Percentiles rank a stretch among this genome's conserved stretches.
These are phyloP conservation scores for Eucalyptus guilfoylei DNA, from an alignment of 345 rosid genomes.

Conservation along the genomic window DNA sequence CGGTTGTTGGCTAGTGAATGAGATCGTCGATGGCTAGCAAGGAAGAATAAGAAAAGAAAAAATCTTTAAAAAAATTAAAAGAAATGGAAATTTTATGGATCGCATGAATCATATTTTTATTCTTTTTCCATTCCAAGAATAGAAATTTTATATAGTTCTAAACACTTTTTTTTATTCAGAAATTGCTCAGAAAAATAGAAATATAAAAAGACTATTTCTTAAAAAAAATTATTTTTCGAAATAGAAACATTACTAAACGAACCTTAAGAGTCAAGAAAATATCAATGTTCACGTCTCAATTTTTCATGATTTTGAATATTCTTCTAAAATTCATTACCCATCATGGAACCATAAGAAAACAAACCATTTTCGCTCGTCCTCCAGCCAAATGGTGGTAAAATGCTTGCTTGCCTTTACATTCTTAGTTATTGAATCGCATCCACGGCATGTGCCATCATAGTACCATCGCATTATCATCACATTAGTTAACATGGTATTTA, in stretches of 20 bases:
- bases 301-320: accelerated
- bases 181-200: accelerated
- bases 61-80: too few species aligned
- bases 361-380: background rate
- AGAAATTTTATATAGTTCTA: accelerated
- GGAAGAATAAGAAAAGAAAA: too few species aligned
- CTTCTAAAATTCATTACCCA: background rate
- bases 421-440: background rate
- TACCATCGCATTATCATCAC: background rate
- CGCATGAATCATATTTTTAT: accelerated
- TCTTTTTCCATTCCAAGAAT: accelerated
- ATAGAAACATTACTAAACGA: accelerated
- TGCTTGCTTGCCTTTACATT: background rate
- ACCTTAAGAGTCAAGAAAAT: accelerated
- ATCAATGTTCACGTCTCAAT: accelerated
- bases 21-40: accelerated
- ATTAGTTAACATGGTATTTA: accelerated
- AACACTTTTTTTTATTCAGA: accelerated
- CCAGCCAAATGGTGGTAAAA: background rate
- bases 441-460: background rate
- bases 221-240: accelerated
- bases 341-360: accelerated
- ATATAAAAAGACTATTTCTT: accelerated
- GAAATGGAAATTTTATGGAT: too few species aligned
- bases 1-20: accelerated